These are phyloP conservation scores for Paraglomus occultum DNA, from an alignment of 192 early-diverging fungal genomes.

Conservation along the genomic window DNA sequence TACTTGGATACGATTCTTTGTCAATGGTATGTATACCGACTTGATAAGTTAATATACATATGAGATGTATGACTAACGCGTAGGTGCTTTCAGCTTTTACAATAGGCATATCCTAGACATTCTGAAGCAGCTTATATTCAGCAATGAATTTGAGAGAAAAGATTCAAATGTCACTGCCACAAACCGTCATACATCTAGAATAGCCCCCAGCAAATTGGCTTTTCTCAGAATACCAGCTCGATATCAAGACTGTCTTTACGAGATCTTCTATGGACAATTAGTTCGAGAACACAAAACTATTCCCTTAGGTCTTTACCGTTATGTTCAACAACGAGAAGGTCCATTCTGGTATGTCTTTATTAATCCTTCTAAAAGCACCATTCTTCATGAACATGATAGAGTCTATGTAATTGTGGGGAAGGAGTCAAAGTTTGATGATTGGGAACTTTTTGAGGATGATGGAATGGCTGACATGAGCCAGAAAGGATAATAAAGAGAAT, in stretches of 20 bases:
- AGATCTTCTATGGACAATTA: slow-evolving; percentile 24
- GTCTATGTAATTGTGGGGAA: slow-evolving; percentile 52
- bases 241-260: neutral
- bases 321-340: slow-evolving; percentile 45
- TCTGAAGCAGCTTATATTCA: slow-evolving; percentile 57
- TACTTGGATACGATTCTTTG: slow-evolving; percentile 71
- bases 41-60: neutral
- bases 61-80: neutral
- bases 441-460: neutral
- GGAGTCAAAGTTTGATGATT: neutral
- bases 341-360: slow-evolving; percentile 58
- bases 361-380: slow-evolving; percentile 51
- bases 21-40: slow-evolving; percentile 44
- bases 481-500: too few species aligned
- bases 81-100: slow-evolving; percentile 45
- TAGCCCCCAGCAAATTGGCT: too few species aligned
- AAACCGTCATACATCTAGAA: neutral
- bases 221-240: neutral
- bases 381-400: slow-evolving; percentile 53
- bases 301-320: slow-evolving; percentile 65
- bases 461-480: too few species aligned
- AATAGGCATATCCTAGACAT: slow-evolving; percentile 59
- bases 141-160: slow-evolving; percentile 43
- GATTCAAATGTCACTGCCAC: neutral
- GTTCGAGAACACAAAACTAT: slow-evolving; percentile 50